phyloP scores from a whole-genome alignment of 1,284 basidiomycete genomes.

The Ustilago hordei region DNA sequence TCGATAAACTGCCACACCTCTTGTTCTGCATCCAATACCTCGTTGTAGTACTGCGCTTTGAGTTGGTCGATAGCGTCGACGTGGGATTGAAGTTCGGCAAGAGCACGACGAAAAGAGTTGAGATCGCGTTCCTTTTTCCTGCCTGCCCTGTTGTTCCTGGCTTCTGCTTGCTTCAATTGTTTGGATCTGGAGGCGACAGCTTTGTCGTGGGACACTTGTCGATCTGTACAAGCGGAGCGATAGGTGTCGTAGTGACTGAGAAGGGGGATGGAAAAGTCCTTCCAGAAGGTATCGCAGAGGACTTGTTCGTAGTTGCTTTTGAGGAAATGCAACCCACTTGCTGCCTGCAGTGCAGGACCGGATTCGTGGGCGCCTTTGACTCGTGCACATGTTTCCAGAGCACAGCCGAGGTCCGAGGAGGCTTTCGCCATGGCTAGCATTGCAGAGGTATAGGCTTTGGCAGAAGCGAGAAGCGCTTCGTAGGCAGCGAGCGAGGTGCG shows the following conservation, averaged over 20 bases:
- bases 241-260: constrained; percentile 86
- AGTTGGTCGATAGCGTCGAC: constrained; percentile 87
- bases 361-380: constrained; percentile 66
- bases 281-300: constrained; percentile 86
- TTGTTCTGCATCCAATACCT: constrained; percentile 91
- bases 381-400: constrained; percentile 64
- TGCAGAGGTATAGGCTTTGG: constrained; percentile 84
- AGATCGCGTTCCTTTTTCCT: constrained; percentile 77
- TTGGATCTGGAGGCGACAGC: constrained; percentile 79
- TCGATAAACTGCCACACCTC: constrained; percentile 91
- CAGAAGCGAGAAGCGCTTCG: constrained; percentile 84
- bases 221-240: constrained; percentile 76
- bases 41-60: constrained; percentile 82
- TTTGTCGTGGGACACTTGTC: constrained; percentile 65
- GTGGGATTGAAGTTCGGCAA: constrained; percentile 81
- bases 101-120: constrained; percentile 59
- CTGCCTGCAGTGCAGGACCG: constrained; percentile 61
- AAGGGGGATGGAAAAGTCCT: constrained; percentile 88
- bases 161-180: constrained; percentile 88
- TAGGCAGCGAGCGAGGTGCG: constrained; percentile 82
- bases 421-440: constrained; percentile 85
- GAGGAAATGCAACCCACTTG: constrained; percentile 83
- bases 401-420: constrained; percentile 86
- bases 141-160: constrained; percentile 80
- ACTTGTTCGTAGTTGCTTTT: constrained; percentile 93